Evolutionary conservation across 306 rosid genomes (phyloP), one percentile per base, ranked within the genome.

Genomic region (Chamaecrista fasciculata): DNA sequence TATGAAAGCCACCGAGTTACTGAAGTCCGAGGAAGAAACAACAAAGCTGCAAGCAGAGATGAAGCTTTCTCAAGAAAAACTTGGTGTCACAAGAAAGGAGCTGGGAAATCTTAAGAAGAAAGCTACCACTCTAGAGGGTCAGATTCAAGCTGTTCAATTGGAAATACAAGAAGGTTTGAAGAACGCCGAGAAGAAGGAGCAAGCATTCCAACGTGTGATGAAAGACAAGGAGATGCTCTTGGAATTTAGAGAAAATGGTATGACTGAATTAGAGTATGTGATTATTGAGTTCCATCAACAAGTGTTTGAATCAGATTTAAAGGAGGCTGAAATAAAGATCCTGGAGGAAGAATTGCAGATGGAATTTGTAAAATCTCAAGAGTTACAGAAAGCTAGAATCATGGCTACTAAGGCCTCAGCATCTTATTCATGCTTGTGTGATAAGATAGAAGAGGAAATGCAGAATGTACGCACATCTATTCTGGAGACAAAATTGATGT

Each of bases 331-430:
- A 67, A 72, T 62, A 25, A 75, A 56, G 73, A 56, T 85, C 37
- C 69, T 91, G 72, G 95, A 77, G 80, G 95, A 85, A 79, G 96
- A 91, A 56, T 76, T 85, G 66, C 80, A 75, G 57, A 66, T 53
- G 29, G 84, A 79, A 59, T 70, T 26, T 5, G 28, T 31, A 70
- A 85, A 81, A 79, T 65, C 78, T 7, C 78, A 78, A 62, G 89
- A 91, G 61, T 47, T 88, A 49, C 78, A 68, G 25, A 63, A 21
- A 48, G 82, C 80, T 0, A 86, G 79, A 77, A 74, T 73, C 48
- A n/a, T 52, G 43, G 89, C 84, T n/a, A 68, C 83, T 6, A 68
- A 77, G 72, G 84, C 77, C 48, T 51, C 83, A 18, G 14, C 69
- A 47, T 67, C 76, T 71, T 46, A 43, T 62, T 72, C 80, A 12